phyloP scores from a whole-genome alignment of 139 green algal genomes.

The Volvox africanus region DNA sequence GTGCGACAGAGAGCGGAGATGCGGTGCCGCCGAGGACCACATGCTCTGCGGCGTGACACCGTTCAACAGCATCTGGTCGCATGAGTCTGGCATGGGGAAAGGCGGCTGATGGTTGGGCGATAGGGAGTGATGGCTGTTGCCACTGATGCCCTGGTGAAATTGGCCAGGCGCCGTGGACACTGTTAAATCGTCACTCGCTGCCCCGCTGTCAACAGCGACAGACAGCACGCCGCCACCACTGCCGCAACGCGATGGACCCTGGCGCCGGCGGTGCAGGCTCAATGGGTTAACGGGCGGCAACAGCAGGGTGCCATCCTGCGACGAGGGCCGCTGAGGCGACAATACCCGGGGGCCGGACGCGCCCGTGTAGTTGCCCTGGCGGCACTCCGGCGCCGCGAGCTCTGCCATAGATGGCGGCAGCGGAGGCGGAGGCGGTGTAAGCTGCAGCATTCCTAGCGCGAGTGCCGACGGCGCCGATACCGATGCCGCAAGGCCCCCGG shows the following conservation, averaged over 20 bases:
- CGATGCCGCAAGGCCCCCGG: neutral
- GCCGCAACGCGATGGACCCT: neutral
- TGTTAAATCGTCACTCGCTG: neutral
- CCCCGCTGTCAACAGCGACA: neutral
- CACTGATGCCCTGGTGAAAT: neutral
- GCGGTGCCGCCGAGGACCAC: neutral
- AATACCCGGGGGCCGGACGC: neutral
- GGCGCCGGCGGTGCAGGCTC: neutral
- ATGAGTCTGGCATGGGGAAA: neutral
- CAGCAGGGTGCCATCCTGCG: neutral
- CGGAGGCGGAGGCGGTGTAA: neutral
- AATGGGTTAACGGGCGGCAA: neutral
- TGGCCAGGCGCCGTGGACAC: too few species aligned
- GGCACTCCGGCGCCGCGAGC: neutral
- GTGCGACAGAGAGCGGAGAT: neutral
- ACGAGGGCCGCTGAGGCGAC: neutral
- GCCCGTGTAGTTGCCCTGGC: neutral
- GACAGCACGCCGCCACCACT: neutral
- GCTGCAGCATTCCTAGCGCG: neutral
- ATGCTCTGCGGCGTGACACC: neutral
- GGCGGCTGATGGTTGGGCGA: neutral
- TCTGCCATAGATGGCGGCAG: neutral
- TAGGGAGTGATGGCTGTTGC: neutral
- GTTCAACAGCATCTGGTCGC: neutral
- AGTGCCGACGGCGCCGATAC: neutral